phyloP scores from a whole-genome alignment of 2,329 filamentous ascomycete species.

The Hyphodiscus sp. region DNA sequence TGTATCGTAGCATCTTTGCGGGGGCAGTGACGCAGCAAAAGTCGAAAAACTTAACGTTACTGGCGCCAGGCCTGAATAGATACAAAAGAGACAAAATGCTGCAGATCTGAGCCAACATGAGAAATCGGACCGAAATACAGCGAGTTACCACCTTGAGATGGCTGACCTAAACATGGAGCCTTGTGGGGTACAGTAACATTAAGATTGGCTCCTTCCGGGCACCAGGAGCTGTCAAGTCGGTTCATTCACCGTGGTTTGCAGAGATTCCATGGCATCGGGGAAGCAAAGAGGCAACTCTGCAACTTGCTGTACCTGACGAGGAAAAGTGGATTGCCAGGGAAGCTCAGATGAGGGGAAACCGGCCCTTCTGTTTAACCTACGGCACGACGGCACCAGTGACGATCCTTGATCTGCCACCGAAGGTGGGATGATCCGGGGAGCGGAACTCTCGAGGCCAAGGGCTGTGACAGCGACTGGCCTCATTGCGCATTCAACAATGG shows the following conservation, averaged over 20 bases:
- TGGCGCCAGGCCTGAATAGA: not conserved
- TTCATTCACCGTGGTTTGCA: no score
- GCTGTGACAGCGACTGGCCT: no score
- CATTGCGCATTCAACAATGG: no score
- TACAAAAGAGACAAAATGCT: not conserved
- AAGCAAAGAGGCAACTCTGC: not conserved
- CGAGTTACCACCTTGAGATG: not conserved
- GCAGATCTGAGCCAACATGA: not conserved
- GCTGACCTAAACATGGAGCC: not conserved
- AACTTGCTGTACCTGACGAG: not conserved
- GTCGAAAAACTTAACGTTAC: not conserved
- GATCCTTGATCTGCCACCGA: not conserved
- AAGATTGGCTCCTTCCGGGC: not conserved
- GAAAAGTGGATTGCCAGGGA: not conserved
- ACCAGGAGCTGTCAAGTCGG: no score
- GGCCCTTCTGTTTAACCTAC: not conserved
- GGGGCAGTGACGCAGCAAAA: not conserved
- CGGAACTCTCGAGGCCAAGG: no score
- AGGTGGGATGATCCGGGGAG: not conserved
- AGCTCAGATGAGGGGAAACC: not conserved
- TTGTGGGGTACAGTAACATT: not conserved
- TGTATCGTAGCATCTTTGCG: not conserved
- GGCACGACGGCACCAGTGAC: not conserved
- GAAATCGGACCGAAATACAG: not conserved
- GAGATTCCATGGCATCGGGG: not conserved